phyloP scores from a whole-genome alignment of 2,329 filamentous ascomycete genomes.

The Zymoseptoria passerinii region DNA sequence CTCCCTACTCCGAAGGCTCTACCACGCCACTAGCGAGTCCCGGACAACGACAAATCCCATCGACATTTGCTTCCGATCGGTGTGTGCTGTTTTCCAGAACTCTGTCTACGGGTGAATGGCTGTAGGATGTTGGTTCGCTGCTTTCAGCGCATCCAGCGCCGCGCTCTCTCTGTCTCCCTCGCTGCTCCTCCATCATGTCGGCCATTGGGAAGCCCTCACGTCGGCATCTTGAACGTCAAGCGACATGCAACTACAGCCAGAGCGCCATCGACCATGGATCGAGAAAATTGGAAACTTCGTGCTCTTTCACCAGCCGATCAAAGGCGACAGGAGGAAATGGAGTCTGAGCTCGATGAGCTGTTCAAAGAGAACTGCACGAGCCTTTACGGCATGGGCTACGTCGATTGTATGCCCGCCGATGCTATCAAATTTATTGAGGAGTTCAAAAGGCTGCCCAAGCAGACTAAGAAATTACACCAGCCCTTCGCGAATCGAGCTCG shows the following conservation, averaged over 20 bases:
- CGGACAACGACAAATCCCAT: not conserved
- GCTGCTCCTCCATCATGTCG: not conserved
- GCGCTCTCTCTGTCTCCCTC: not conserved
- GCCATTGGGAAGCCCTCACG: not conserved
- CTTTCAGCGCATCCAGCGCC: not conserved
- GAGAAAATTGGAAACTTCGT: not conserved
- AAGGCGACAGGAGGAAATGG: not conserved
- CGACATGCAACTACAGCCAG: slow-evolving; percentile 3
- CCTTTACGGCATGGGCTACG: not conserved
- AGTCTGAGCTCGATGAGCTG: not conserved
- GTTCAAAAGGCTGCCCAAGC: not conserved
- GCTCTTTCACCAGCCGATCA: not conserved
- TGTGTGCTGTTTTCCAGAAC: not conserved
- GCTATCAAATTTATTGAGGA: not conserved
- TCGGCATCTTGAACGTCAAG: not conserved
- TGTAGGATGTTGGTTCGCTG: not conserved
- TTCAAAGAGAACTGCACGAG: not conserved
- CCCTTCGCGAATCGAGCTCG: not conserved
- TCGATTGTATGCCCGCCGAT: not conserved
- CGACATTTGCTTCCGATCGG: not conserved
- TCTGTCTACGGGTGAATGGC: not conserved
- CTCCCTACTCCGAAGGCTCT: too few species aligned
- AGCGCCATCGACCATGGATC: slow-evolving; percentile 8
- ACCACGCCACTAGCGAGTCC: not conserved
- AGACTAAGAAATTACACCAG: not conserved